Evolutionary conservation across 2,329 filamentous ascomycete genomes (phyloP).

Genomic region (Trichothecium sympodiale): DNA sequence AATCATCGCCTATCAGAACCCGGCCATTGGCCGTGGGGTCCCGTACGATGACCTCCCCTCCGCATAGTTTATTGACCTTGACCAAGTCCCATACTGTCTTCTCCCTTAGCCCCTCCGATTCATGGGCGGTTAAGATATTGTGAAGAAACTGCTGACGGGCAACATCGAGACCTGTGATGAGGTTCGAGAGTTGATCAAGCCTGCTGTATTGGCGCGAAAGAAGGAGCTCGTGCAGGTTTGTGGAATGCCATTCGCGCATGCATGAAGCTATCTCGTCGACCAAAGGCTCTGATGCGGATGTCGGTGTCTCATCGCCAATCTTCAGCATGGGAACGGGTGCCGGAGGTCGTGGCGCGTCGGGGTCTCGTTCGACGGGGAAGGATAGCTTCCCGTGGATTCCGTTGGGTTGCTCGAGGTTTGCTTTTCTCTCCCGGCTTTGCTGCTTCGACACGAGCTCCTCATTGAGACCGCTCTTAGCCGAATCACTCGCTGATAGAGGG

Average conservation of each 20-base stretch:
- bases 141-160: constrained; percentile 84
- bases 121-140: constrained; percentile 80
- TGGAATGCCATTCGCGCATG: constrained; percentile 95
- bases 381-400: constrained; percentile 31
- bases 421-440: constrained; percentile 15
- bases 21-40: constrained; percentile 75
- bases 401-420: constrained; percentile 26
- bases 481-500: constrained; percentile 30
- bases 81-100: constrained; percentile 94
- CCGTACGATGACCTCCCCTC: constrained; percentile 87
- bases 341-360: constrained; percentile 62
- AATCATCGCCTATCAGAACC: constrained; percentile 84
- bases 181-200: constrained; percentile 68
- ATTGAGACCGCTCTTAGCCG: constrained; percentile 36
- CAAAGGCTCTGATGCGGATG: constrained; percentile 76
- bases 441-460: constrained; percentile 17
- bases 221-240: constrained; percentile 85
- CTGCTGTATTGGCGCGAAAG: constrained; percentile 71
- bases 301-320: constrained; percentile 92
- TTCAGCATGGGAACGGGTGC: constrained; percentile 96
- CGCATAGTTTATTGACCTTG: constrained; percentile 85
- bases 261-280: constrained; percentile 98
- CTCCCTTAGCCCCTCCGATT: constrained; percentile 71
- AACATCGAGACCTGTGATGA: constrained; percentile 75
- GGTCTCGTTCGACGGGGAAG: constrained; percentile 45